Evolutionary conservation across 495 filamentous ascomycete genomes (phyloP).

Genomic region (Elaphomyces granulatus): DNA sequence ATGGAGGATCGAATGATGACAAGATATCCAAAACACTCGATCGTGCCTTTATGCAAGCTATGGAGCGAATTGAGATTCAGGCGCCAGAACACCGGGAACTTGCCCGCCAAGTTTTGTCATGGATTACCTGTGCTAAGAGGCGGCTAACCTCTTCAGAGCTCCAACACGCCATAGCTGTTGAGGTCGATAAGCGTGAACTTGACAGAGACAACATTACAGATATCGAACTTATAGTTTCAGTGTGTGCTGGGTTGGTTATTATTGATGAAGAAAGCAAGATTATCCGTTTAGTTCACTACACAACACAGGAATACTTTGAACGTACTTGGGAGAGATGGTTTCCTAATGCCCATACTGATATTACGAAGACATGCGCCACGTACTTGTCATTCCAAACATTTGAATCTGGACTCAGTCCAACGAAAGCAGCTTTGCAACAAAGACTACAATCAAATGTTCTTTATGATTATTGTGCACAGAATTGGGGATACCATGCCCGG

Average conservation of each 20-base stretch:
- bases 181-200: slow-evolving; percentile 5
- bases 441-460: too few relatives aligned
- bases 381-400: slow-evolving; percentile 20
- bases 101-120: slow-evolving; percentile 15
- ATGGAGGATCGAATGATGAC: too few relatives aligned
- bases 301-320: slow-evolving; percentile 22
- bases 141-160: slow-evolving; percentile 13
- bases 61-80: slow-evolving; percentile 25
- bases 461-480: too few relatives aligned
- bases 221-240: slow-evolving; percentile 11
- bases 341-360: slow-evolving; percentile 13
- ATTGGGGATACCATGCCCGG: too few relatives aligned
- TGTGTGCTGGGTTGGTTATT: slow-evolving; percentile 24
- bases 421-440: too few relatives aligned
- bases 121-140: slow-evolving; percentile 11
- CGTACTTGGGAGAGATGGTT: slow-evolving; percentile 12
- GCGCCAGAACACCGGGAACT: slow-evolving; percentile 12
- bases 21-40: slow-evolving; percentile 12
- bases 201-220: slow-evolving; percentile 16
- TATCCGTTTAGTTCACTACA: slow-evolving; percentile 18
- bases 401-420: too few relatives aligned
- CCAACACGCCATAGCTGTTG: slow-evolving; percentile 24
- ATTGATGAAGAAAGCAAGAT: slow-evolving; percentile 19
- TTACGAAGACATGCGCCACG: slow-evolving; percentile 16
- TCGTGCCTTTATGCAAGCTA: slow-evolving; percentile 21